phyloP scores from a whole-genome alignment of 768 basidiomycete species.

The Chalciporus sphaerocephalus region DNA sequence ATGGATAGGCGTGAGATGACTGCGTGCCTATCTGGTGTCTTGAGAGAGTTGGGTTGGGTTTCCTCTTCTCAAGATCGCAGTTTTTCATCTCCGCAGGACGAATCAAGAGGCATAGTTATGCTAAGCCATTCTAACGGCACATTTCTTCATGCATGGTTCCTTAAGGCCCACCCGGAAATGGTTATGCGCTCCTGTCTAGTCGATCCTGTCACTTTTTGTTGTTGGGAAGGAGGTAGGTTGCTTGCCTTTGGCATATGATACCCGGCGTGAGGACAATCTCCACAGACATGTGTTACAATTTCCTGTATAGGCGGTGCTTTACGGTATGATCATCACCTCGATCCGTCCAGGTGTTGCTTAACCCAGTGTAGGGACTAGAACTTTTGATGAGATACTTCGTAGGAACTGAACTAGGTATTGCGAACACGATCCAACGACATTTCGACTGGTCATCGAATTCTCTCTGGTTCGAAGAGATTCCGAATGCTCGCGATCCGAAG shows the following conservation, averaged over 20 bases:
- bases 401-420: constrained; percentile 80
- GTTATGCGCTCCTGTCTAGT: constrained; percentile 79
- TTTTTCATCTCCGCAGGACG: constrained; percentile 3
- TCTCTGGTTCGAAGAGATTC: constrained; percentile 88
- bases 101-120: constrained; percentile 58
- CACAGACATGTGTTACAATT: constrained; percentile 85
- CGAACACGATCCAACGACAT: constrained; percentile 77
- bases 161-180: constrained; percentile 72
- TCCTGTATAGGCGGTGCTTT: constrained; percentile 67
- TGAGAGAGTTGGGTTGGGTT: constrained; percentile 65
- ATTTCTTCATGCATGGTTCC: constrained; percentile 84
- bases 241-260: not conserved
- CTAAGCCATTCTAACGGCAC: constrained; percentile 90
- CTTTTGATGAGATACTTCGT: constrained; percentile 86
- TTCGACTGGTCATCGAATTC: constrained; percentile 87
- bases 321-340: constrained; percentile 41
- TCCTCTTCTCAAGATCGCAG: constrained; percentile 21
- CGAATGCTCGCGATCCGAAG: constrained; percentile 62
- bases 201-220: constrained; percentile 86
- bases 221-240: constrained; percentile 85
- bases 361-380: constrained; percentile 57
- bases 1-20: constrained; percentile 60
- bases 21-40: constrained; percentile 48
- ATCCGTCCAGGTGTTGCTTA: constrained; percentile 1
- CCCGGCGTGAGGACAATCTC: not conserved